Percentiles rank a stretch among this genome's conserved stretches.
These are phyloP conservation scores for Simplicillium sp. DNA, from an alignment of 2,329 filamentous ascomycete genomes.

Conservation along the genomic window DNA sequence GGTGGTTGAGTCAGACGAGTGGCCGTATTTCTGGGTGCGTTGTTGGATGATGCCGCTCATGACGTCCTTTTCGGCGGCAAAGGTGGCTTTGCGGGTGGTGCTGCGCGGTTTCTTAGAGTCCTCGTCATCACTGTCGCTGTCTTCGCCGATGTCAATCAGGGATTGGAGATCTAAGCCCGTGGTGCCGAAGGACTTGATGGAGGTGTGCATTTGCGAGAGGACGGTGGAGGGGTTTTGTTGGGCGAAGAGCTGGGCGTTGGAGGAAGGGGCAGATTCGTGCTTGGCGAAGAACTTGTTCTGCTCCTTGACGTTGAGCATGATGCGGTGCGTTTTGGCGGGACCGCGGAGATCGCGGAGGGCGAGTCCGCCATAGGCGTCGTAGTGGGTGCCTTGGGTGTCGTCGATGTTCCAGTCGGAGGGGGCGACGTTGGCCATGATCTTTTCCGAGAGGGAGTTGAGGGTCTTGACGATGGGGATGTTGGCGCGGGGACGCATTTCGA, in stretches of 20 bases:
- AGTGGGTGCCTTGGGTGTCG: conserved; percentile 28
- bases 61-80: conserved; percentile 55
- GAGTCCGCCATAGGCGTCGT: conserved; percentile 66
- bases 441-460: conserved; percentile 84
- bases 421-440: conserved; percentile 81
- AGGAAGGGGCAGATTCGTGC: conserved; percentile 36
- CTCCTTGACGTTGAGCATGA: conserved; percentile 81
- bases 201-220: conserved; percentile 51
- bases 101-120: conserved; percentile 45
- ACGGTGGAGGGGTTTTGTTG: conserved; percentile 63
- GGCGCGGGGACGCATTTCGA: conserved; percentile 75
- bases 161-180: conserved; percentile 51
- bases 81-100: conserved; percentile 59
- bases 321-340: conserved; percentile 63
- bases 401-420: conserved; percentile 63
- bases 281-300: conserved; percentile 74
- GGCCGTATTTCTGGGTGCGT: conserved; percentile 47
- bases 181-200: conserved; percentile 44
- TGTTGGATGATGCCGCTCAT: conserved; percentile 54
- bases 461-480: conserved; percentile 85
- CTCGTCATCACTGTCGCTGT: conserved; percentile 59
- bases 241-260: conserved; percentile 45
- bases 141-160: conserved; percentile 60
- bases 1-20: conserved; percentile 33
- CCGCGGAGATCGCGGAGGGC: conserved; percentile 72